Percentiles rank a stretch among this genome's conserved stretches.
These are phyloP conservation scores for Neurospora crassa DNA, from an alignment of 2,329 filamentous ascomycete species.

Conservation along the genomic window DNA sequence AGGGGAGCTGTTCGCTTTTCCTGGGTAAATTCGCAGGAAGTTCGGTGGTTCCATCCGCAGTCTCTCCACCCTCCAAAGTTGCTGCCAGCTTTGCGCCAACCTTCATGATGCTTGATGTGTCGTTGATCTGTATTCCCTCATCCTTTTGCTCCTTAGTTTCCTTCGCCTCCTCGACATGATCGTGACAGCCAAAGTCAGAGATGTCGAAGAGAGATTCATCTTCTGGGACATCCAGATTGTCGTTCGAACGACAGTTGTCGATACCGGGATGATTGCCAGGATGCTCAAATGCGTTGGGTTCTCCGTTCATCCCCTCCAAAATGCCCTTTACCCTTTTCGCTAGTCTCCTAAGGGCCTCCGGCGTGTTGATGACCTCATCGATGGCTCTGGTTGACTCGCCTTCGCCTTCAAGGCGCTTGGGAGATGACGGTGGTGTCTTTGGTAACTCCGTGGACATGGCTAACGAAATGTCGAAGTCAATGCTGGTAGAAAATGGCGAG, in stretches of 20 bases:
- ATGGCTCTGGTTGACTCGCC: not conserved
- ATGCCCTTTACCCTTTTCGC: not conserved
- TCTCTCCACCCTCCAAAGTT: not conserved
- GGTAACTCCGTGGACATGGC: not conserved
- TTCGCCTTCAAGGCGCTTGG: not conserved
- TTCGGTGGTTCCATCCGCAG: not conserved
- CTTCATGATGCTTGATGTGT: not conserved
- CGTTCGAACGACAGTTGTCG: not conserved
- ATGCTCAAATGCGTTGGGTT: not conserved
- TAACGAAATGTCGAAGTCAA: not conserved
- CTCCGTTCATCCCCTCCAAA: not conserved
- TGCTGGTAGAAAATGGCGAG: not conserved
- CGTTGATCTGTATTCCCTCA: not conserved
- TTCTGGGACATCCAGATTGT: not conserved
- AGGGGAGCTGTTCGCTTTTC: not conserved
- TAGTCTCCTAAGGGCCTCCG: not conserved
- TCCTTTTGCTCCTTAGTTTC: not conserved
- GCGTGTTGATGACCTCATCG: not conserved
- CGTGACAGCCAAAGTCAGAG: not conserved
- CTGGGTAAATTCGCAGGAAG: not conserved
- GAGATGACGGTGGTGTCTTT: not conserved
- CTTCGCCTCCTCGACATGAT: not conserved
- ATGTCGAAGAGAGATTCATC: not conserved
- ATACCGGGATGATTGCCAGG: not conserved
- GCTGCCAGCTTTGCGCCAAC: not conserved